phyloP scores from a whole-genome alignment of 345 rosid genomes.

The Hypericum androsaemum region DNA sequence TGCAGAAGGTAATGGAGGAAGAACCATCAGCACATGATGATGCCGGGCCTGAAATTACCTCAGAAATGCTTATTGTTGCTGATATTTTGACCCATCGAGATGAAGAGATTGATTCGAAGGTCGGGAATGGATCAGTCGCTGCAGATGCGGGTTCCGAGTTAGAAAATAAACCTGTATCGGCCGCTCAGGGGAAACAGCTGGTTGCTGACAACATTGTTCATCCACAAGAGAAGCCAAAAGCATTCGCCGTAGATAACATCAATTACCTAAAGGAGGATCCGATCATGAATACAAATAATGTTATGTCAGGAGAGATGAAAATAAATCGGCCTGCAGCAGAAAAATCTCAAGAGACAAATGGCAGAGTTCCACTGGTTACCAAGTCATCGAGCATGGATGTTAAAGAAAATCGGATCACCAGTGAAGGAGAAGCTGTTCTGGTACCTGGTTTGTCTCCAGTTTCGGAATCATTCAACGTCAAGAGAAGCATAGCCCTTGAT shows the following conservation, averaged over 20 bases:
- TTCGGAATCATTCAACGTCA: constrained; percentile 15
- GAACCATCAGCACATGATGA: constrained; percentile 9
- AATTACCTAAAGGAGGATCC: constrained; percentile 18
- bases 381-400: constrained; percentile 9
- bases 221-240: constrained; percentile 16
- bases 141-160: not conserved
- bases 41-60: constrained; percentile 7
- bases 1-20: constrained; percentile 54
- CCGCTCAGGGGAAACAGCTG: constrained; percentile 9
- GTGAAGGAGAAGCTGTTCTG: constrained; percentile 43
- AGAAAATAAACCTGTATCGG: constrained; percentile 8
- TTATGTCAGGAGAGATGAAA: constrained; percentile 13
- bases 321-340: constrained; percentile 4
- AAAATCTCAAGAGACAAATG: constrained; percentile 6
- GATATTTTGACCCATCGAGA: constrained; percentile 21
- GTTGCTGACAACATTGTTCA: constrained; percentile 11
- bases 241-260: constrained; percentile 30
- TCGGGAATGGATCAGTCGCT: constrained; percentile 1
- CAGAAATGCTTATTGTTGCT: constrained; percentile 16
- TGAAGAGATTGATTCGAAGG: constrained; percentile 15
- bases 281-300: constrained; percentile 10
- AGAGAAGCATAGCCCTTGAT: constrained; percentile 16
- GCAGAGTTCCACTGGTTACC: constrained; percentile 2
- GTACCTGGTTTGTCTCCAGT: constrained; percentile 55
- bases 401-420: constrained; percentile 22